A percentile compares a stretch with the other conserved stretches of the same genome.
Evolutionary conservation across 306 rosid genomes (phyloP).

Genomic region (Psophocarpus tetragonolobus): DNA sequence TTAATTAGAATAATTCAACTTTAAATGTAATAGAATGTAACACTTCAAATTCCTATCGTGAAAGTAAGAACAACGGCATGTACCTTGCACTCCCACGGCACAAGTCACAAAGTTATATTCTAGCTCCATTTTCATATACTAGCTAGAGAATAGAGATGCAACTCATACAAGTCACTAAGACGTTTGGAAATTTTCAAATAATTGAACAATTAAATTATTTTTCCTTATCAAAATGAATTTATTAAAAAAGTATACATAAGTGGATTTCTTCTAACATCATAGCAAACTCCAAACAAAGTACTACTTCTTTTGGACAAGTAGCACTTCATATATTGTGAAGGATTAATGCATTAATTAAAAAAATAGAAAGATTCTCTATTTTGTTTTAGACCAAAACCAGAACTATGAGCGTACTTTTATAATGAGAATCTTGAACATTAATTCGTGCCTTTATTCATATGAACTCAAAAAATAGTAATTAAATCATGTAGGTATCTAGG

Average conservation of each 20-base stretch:
- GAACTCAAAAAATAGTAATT: not conserved
- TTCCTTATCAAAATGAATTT: not conserved
- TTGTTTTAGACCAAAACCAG: not conserved
- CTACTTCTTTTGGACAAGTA: not conserved
- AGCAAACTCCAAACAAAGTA: not conserved
- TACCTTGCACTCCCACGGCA: not conserved
- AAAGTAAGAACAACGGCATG: not conserved
- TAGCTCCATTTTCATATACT: not conserved
- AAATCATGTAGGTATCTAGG: not conserved
- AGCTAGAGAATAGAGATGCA: too few species aligned
- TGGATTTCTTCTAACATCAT: not conserved
- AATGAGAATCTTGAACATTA: not conserved
- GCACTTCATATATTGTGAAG: not conserved
- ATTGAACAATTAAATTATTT: too few species aligned
- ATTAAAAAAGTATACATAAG: not conserved
- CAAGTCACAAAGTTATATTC: not conserved
- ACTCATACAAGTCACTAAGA: too few species aligned
- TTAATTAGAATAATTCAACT: not conserved
- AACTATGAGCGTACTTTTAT: not conserved
- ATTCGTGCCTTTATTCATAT: not conserved
- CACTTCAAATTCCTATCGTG: not conserved
- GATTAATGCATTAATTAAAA: not conserved
- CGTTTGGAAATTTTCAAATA: too few species aligned
- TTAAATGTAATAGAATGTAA: not conserved
- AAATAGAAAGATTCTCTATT: not conserved